Evolutionary conservation across 148 eudicot genomes (phyloP).

Genomic region (Suaeda aralocaspica): DNA sequence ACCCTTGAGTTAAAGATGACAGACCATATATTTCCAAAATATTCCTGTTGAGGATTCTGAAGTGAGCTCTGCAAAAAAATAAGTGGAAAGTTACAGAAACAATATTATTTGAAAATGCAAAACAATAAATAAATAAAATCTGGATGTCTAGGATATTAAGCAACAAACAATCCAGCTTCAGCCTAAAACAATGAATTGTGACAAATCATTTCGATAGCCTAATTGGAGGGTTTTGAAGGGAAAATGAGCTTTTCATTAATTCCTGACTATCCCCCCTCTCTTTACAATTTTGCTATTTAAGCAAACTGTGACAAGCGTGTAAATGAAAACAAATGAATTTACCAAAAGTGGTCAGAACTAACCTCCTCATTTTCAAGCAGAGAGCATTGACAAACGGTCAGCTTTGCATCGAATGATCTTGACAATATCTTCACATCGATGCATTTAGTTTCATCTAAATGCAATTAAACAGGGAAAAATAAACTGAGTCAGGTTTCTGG

Average conservation of each 20-base stretch:
- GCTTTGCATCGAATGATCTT: constrained; percentile 75
- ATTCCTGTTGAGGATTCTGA: constrained; percentile 34
- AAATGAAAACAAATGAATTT: too few relatives aligned
- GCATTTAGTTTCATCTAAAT: constrained; percentile 49
- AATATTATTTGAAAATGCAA: constrained; percentile 1
- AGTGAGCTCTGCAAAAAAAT: constrained; percentile 42
- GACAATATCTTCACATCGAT: constrained; percentile 71
- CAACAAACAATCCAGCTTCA: background rate
- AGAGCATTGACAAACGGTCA: constrained; percentile 70
- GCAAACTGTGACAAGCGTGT: too few relatives aligned
- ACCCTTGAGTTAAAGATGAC: constrained; percentile 66
- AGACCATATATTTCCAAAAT: constrained; percentile 36
- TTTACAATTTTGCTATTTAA: too few relatives aligned
- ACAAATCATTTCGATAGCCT: too few relatives aligned
- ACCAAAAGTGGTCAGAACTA: constrained; percentile 9
- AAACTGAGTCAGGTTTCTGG: background rate
- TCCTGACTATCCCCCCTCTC: too few relatives aligned
- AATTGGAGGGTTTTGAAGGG: too few relatives aligned
- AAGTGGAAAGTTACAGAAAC: background rate
- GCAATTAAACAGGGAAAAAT: background rate
- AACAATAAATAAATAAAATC: constrained; percentile 3
- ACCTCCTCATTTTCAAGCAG: constrained; percentile 54
- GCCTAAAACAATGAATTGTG: background rate
- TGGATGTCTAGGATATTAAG: background rate
- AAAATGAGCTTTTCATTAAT: too few relatives aligned